These are phyloP conservation scores for Quercus berberidifolia DNA, from an alignment of 306 rosid genomes.

Conservation along the genomic window DNA sequence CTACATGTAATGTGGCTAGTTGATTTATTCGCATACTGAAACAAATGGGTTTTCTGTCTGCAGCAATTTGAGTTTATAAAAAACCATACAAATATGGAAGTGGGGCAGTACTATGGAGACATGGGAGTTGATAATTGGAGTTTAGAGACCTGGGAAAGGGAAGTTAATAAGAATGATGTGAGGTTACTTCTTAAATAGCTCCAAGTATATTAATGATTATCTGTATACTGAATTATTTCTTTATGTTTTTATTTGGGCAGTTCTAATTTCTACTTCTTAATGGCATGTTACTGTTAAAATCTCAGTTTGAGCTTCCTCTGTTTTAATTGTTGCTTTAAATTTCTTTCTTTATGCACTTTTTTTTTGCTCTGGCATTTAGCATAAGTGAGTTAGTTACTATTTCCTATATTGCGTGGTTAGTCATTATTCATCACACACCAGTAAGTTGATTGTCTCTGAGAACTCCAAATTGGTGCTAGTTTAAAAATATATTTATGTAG, in stretches of 20 bases:
- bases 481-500: neutral
- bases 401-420: neutral
- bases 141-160: conserved; percentile 65
- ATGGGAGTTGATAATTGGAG: conserved; percentile 83
- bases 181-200: conserved; percentile 25
- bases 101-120: conserved; percentile 74
- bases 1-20: conserved; percentile 2
- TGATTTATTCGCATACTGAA: conserved; percentile 10
- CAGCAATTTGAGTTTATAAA: conserved; percentile 72
- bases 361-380: neutral
- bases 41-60: conserved; percentile 28
- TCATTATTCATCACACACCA: neutral
- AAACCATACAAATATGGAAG: conserved; percentile 44
- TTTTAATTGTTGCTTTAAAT: conserved; percentile 4
- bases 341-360: neutral
- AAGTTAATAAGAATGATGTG: conserved; percentile 59
- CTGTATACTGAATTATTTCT: neutral
- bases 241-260: neutral
- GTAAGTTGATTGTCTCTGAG: neutral
- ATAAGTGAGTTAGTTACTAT: neutral
- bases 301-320: neutral
- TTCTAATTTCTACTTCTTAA: neutral
- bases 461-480: neutral
- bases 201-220: neutral
- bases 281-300: neutral